A percentile compares a stretch with the other conserved stretches of the same genome.
phyloP scores from a whole-genome alignment of 768 basidiomycete species.

The Boletellus ananiceps region DNA sequence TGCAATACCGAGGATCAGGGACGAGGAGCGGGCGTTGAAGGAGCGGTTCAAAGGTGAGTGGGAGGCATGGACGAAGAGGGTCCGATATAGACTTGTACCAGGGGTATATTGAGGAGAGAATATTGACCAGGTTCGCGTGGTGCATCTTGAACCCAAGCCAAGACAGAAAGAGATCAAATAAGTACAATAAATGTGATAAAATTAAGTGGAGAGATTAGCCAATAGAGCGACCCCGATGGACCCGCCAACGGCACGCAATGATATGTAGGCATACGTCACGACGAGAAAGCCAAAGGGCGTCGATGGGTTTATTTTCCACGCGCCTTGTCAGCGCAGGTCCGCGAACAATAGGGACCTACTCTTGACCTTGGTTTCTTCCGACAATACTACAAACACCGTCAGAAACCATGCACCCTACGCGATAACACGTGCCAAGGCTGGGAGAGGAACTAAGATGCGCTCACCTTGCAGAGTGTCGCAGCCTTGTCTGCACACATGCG shows the following conservation, averaged over 20 bases:
- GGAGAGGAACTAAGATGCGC: neutral
- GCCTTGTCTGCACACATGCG: slow-evolving; percentile 54
- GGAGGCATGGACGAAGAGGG: slow-evolving; percentile 38
- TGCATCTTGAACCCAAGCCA: neutral
- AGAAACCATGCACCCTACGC: neutral
- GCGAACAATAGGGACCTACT: slow-evolving; percentile 23
- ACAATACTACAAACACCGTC: slow-evolving; percentile 17
- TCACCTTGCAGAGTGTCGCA: slow-evolving; percentile 23
- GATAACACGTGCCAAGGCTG: neutral
- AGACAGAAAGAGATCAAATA: neutral
- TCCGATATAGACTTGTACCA: slow-evolving; percentile 48
- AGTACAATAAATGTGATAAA: slow-evolving; percentile 1
- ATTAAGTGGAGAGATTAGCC: neutral
- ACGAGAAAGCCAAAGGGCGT: neutral
- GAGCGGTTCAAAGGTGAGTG: slow-evolving; percentile 17
- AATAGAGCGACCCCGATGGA: neutral
- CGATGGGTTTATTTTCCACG: slow-evolving; percentile 9
- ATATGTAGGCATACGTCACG: neutral
- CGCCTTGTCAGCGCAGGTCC: slow-evolving; percentile 19
- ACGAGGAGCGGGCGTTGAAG: slow-evolving; percentile 12
- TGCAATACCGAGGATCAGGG: slow-evolving; percentile 6
- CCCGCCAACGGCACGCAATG: slow-evolving; percentile 3
- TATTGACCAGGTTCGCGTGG: no score
- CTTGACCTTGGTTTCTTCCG: slow-evolving; percentile 14
- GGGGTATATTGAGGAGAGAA: slow-evolving; percentile 35